Conservation (phyloP, 768 basidiomycete species). For the Agrocybe chaxingu region DNA sequence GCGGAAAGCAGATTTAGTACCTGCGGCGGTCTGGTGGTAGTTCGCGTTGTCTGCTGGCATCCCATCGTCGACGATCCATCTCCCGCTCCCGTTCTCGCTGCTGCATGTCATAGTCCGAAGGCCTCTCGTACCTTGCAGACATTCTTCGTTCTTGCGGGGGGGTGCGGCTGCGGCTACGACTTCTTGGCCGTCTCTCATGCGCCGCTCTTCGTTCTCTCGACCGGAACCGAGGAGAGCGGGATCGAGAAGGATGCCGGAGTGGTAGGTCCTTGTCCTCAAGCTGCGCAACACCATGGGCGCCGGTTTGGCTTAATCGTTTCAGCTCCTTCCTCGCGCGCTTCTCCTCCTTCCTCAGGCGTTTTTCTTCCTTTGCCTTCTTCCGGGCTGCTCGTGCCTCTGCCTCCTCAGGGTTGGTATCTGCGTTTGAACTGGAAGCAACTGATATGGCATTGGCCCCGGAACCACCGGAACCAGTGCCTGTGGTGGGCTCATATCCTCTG, state of each 20-base stretch:
- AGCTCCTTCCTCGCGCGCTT: conserved; percentile 55
- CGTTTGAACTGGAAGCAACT: conserved; percentile 17
- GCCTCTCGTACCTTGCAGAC: conserved; percentile 2
- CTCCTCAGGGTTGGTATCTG: conserved; percentile 22
- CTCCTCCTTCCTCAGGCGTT: conserved; percentile 46
- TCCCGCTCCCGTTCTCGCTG: conserved; percentile 24
- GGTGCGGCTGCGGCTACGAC: conserved; percentile 27
- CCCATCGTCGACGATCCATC: conserved; percentile 49
- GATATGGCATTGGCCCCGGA: conserved; percentile 22
- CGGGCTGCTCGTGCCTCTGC: conserved; percentile 13
- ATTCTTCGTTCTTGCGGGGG: conserved; percentile 16
- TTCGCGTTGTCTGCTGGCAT: conserved; percentile 40
- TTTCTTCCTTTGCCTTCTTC: conserved; percentile 38
- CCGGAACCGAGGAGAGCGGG: conserved; percentile 23
- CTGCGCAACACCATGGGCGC: conserved; percentile 21
- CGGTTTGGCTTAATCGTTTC: conserved; percentile 33
- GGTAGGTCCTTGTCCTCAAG: conserved; percentile 14
- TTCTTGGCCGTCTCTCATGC: conserved; percentile 17
- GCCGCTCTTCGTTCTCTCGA: conserved; percentile 25
- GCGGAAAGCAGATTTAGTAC: conserved; percentile 5
- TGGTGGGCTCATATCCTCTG: conserved; percentile 71
- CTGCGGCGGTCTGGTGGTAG: conserved; percentile 13
- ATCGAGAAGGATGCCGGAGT: conserved; percentile 18
- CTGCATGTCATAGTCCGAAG: conserved; percentile 16
- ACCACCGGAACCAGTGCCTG: conserved; percentile 28